Conservation (phyloP, 108 stramenopile genomes). For the Mayamaea pseudoterrestris region DNA sequence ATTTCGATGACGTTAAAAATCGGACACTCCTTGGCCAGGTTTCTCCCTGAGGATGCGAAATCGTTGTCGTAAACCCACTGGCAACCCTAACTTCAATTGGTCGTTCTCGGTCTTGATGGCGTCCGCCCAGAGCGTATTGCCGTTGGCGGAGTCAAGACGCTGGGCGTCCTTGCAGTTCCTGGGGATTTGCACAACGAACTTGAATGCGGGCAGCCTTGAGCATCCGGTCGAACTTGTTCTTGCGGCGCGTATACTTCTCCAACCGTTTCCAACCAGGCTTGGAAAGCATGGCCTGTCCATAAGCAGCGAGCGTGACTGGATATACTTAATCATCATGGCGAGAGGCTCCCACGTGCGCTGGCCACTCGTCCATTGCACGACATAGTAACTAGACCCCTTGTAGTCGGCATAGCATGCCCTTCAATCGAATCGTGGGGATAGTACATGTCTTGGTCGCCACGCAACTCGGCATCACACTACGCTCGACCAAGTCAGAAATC, state of each 20-base stretch:
- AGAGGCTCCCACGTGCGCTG: conserved; percentile 19
- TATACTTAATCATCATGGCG: conserved; percentile 6
- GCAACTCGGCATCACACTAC: neutral
- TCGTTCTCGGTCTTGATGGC: conserved; percentile 7
- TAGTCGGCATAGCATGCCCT: conserved; percentile 12
- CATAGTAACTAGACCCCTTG: conserved; percentile 19
- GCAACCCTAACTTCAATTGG: conserved; percentile 15
- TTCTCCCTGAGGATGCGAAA: conserved; percentile 18
- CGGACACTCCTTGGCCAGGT: conserved; percentile 28
- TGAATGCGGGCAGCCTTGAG: conserved; percentile 9
- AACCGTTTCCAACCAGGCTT: conserved; percentile 30
- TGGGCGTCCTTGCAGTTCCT: conserved; percentile 9
- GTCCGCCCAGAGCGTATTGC: conserved; percentile 21
- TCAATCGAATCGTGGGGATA: conserved; percentile 1
- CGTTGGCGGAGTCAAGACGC: conserved; percentile 5
- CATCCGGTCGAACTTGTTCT: conserved; percentile 2
- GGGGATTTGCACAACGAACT: conserved; percentile 16
- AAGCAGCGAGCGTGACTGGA: conserved; percentile 23
- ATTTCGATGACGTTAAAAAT: conserved; percentile 28
- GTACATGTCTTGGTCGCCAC: neutral
- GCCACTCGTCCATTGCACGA: conserved; percentile 22
- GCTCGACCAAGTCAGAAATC: conserved; percentile 1
- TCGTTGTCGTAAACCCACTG: conserved; percentile 3
- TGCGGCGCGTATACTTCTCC: conserved; percentile 1
- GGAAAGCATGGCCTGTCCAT: conserved; percentile 19